These are phyloP conservation scores for Calycina marina DNA, from an alignment of 2,329 filamentous ascomycete genomes.

Conservation along the genomic window DNA sequence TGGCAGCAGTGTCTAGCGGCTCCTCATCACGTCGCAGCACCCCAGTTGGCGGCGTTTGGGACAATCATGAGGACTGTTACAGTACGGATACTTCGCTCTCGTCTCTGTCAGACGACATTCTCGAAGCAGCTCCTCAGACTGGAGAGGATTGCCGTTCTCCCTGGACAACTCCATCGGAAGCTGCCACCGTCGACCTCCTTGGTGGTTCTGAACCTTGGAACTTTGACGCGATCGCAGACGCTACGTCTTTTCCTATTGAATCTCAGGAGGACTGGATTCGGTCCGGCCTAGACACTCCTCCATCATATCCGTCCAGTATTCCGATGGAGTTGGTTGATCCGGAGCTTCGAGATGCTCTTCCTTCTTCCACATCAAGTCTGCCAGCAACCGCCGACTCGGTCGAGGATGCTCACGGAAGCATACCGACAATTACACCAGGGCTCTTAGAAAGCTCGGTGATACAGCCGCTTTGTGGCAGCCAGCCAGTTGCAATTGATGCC, in stretches of 20 bases:
- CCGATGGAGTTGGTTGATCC: slow-evolving; percentile 9
- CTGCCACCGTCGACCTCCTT: slow-evolving; percentile 4
- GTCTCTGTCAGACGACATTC: slow-evolving; percentile 7
- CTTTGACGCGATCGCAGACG: slow-evolving; percentile 4
- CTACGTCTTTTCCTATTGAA: slow-evolving; percentile 8
- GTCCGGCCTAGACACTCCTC: slow-evolving; percentile 4
- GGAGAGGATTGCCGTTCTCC: slow-evolving; percentile 5
- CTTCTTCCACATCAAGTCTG: slow-evolving; percentile 6
- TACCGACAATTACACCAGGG: slow-evolving; percentile 2
- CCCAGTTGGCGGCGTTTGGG: slow-evolving; percentile 3
- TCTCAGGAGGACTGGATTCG: slow-evolving; percentile 5
- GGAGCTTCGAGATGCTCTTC: slow-evolving; percentile 8
- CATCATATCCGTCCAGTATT: slow-evolving; percentile 11
- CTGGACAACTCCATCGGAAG: slow-evolving; percentile 7
- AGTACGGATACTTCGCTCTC: slow-evolving; percentile 8
- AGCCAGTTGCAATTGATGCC: slow-evolving; percentile 5
- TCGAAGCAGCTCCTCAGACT: slow-evolving; percentile 5
- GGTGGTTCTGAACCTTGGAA: slow-evolving; percentile 7
- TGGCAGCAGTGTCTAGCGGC: slow-evolving; percentile 4
- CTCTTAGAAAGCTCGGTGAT: slow-evolving; percentile 3
- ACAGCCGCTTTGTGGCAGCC: slow-evolving; percentile 2
- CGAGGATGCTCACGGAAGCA: slow-evolving; percentile 1
- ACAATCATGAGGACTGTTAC: slow-evolving; percentile 5
- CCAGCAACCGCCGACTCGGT: slow-evolving; percentile 1
- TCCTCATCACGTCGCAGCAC: slow-evolving; percentile 5